Percentiles rank a stretch among this genome's conserved stretches.
Evolutionary conservation across 768 basidiomycete species (phyloP).

Genomic region (Chalciporus piperatus): DNA sequence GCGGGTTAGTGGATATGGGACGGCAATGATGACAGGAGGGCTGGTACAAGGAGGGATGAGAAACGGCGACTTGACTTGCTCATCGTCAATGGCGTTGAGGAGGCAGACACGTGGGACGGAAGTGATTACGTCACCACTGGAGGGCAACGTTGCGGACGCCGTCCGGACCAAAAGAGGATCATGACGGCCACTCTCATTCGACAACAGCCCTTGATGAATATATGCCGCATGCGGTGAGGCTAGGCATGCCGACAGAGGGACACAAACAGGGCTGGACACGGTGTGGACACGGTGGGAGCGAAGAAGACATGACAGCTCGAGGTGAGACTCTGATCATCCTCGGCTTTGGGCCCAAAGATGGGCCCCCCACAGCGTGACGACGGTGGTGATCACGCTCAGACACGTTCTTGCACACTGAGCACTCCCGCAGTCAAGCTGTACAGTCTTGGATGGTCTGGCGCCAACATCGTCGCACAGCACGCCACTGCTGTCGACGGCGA

Average conservation of each 20-base stretch:
- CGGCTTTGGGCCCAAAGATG: conserved; percentile 17
- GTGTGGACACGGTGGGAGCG: conserved; percentile 13
- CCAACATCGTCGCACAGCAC: background rate
- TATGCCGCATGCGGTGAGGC: conserved; percentile 8
- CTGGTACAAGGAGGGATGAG: background rate
- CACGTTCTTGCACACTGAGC: background rate
- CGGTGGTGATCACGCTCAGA: conserved; percentile 4
- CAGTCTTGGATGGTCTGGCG: background rate
- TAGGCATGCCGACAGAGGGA: conserved; percentile 7
- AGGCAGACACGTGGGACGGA: conserved; percentile 2
- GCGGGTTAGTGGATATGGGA: background rate
- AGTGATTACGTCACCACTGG: conserved; percentile 18
- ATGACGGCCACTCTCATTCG: conserved; percentile 3
- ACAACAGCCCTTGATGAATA: conserved; percentile 14
- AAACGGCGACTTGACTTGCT: conserved; percentile 10
- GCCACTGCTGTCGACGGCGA: background rate
- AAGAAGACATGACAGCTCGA: conserved; percentile 8
- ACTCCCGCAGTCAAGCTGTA: too few species aligned
- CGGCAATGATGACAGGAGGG: background rate
- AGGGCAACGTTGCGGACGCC: conserved; percentile 15
- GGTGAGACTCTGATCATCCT: conserved; percentile 7
- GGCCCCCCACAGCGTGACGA: conserved; percentile 2
- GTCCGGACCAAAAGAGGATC: conserved; percentile 18
- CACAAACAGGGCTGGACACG: conserved; percentile 8
- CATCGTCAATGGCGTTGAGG: conserved; percentile 23